Evolutionary conservation across 2,329 filamentous ascomycete species (phyloP), one percentile per base, ranked within the genome.

Genomic region (Xylariales sp.): DNA sequence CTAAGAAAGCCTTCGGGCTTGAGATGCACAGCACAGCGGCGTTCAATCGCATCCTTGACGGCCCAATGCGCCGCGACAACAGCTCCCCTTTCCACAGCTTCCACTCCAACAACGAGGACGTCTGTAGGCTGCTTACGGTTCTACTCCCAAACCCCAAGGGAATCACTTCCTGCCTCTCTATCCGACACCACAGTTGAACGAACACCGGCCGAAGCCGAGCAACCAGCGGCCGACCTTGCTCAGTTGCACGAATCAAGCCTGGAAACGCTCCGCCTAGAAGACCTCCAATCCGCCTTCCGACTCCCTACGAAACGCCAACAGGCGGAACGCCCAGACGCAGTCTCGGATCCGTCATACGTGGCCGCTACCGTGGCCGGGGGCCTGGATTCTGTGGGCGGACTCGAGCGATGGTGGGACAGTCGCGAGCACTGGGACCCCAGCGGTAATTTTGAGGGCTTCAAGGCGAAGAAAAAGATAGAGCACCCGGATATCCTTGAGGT

Each of bases 331-430:
- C 38, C 50, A 7, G 49, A 55, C 4, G 48, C 57, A 16, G 49
- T 69, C 14, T 42, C 47, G 14, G 64, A 69, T 43, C 39, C 58
- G 3, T 37, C 41, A 1, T 80, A 80, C 54, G 53, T 57, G 3
- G 74, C 75, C 3, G 77, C 76, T 12, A 58, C 59, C 11, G 60
- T 58, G 4, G 63, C 64, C 6, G 62, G 66, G 0, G 71, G 62
- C 0, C 62, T 80, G 3, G 67, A 72, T 46, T 61, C 68, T 37
- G 66, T 78, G 10, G 68, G 67, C 29, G 63, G 69, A 1, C 45
- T 77, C 27, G 60, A 60, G 24, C 60, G 58, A 19, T 81, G 75
- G 76, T 81, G 76, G 75, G 66, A 77, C 6, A 56, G 64, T 38
- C 59, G 62, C n/a, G 63, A 64, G n/a, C 66, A 78, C 52, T 80